These are phyloP conservation scores for Xylaria arbuscula DNA, from an alignment of 2,329 filamentous ascomycete genomes.

Conservation along the genomic window DNA sequence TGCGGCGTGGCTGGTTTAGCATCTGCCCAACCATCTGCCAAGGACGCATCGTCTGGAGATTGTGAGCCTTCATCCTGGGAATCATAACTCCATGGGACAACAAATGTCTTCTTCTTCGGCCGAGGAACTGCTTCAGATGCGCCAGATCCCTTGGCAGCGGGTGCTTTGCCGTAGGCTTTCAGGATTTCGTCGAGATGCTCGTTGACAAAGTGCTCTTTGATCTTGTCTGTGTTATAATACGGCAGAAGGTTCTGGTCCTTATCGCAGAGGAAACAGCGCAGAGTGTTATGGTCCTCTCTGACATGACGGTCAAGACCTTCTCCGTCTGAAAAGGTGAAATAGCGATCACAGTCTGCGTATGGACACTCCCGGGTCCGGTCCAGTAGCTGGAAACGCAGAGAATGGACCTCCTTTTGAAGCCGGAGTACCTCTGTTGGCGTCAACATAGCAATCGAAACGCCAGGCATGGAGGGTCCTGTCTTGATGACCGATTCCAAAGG, in stretches of 20 bases:
- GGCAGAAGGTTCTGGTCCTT: conserved; percentile 48
- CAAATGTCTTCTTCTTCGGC: background rate
- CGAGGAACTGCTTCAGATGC: too few relatives aligned
- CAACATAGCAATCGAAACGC: conserved; percentile 53
- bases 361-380: conserved; percentile 54
- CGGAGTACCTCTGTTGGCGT: conserved; percentile 56
- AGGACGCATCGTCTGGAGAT: too few relatives aligned
- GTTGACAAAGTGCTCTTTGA: conserved; percentile 42
- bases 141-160: background rate
- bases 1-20: too few relatives aligned
- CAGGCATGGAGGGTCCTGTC: conserved; percentile 51
- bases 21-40: too few relatives aligned
- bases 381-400: conserved; percentile 51
- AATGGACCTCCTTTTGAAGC: conserved; percentile 52
- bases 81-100: background rate
- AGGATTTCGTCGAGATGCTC: conserved; percentile 40
- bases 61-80: too few relatives aligned
- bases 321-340: conserved; percentile 48
- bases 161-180: conserved; percentile 20
- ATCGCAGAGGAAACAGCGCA: conserved; percentile 48
- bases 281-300: conserved; percentile 47
- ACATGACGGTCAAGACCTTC: conserved; percentile 53
- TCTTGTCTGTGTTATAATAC: conserved; percentile 41
- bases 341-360: conserved; percentile 52
- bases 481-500: conserved; percentile 53